A percentile compares a stretch with the other conserved stretches of the same genome.
Evolutionary conservation across 495 filamentous ascomycete genomes (phyloP).

Genomic region (Penicillium diatomitis): DNA sequence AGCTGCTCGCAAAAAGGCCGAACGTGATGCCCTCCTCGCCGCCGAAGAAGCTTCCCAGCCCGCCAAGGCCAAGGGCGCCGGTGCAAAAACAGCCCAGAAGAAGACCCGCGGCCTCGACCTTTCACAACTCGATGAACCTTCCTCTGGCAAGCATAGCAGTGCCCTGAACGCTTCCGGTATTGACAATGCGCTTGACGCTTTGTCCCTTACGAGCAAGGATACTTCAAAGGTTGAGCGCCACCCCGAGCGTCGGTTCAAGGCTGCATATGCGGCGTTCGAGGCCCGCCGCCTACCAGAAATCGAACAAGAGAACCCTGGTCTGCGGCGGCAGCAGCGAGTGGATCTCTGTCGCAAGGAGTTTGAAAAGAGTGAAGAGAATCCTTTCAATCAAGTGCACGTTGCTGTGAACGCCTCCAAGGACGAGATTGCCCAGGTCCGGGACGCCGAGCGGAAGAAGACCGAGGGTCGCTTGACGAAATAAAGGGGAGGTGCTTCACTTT

Average conservation of each 20-base stretch:
- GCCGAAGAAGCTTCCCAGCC: constrained; percentile 68
- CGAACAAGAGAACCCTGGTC: constrained; percentile 65
- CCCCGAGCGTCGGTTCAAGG: constrained; percentile 76
- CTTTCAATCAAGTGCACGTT: constrained; percentile 74
- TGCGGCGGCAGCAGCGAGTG: constrained; percentile 71
- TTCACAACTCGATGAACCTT: constrained; percentile 53
- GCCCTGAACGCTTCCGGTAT: constrained; percentile 75
- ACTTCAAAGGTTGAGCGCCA: constrained; percentile 69
- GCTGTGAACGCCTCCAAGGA: constrained; percentile 68
- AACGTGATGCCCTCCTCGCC: constrained; percentile 70
- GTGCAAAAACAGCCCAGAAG: constrained; percentile 55
- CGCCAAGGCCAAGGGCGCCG: constrained; percentile 48
- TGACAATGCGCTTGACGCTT: constrained; percentile 81
- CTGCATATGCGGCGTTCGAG: constrained; percentile 81
- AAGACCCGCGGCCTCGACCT: constrained; percentile 61
- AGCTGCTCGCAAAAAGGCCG: constrained; percentile 76
- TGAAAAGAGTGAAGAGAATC: constrained; percentile 84
- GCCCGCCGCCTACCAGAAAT: constrained; percentile 78
- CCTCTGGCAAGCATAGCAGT: constrained; percentile 30
- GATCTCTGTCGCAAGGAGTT: constrained; percentile 82
- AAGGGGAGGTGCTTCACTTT: neutral
- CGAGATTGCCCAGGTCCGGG: constrained; percentile 58
- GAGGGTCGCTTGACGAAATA: constrained; percentile 55
- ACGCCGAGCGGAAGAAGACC: constrained; percentile 62
- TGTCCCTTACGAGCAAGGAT: constrained; percentile 50